Conservation (phyloP, 768 basidiomycete species). For the Cystofilobasidium bisporidii region DNA sequence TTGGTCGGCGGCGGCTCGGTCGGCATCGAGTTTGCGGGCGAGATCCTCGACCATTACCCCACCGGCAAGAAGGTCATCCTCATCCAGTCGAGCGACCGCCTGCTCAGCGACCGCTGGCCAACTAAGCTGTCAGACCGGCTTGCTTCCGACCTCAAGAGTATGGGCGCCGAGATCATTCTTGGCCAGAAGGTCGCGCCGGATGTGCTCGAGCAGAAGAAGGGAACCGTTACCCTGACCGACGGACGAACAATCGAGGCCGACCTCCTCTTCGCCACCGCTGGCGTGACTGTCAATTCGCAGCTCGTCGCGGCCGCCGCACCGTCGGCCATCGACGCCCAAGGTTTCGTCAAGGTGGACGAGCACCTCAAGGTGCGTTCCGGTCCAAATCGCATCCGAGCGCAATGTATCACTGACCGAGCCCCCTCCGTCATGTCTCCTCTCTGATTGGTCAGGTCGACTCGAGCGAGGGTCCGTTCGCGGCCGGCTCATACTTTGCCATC, state of each 20-base stretch:
- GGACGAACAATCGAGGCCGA: constrained; percentile 12
- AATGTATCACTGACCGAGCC: neutral
- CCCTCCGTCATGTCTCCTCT: neutral
- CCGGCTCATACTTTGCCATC: constrained; percentile 12
- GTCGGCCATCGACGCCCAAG: neutral
- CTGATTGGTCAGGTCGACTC: neutral
- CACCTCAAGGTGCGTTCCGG: constrained; percentile 4
- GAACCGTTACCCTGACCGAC: constrained; percentile 1
- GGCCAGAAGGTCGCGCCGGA: constrained; percentile 3
- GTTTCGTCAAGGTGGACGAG: constrained; percentile 14
- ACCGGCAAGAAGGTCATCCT: constrained; percentile 15
- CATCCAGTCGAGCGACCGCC: constrained; percentile 11
- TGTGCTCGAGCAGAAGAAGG: constrained; percentile 2
- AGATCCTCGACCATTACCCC: constrained; percentile 39
- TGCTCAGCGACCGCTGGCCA: constrained; percentile 7
- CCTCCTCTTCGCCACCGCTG: constrained; percentile 20
- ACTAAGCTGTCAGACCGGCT: constrained; percentile 10
- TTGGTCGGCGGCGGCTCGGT: constrained; percentile 43
- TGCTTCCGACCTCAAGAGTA: neutral
- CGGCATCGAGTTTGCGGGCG: constrained; percentile 38
- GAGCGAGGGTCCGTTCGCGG: neutral
- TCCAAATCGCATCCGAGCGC: neutral
- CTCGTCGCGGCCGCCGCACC: constrained; percentile 1
- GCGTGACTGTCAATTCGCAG: constrained; percentile 11
- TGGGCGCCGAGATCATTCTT: constrained; percentile 1